A percentile compares a stretch with the other conserved stretches of the same genome.
These are phyloP conservation scores for Takashimella tepidaria DNA, from an alignment of 1,284 basidiomycete species.

Conservation along the genomic window DNA sequence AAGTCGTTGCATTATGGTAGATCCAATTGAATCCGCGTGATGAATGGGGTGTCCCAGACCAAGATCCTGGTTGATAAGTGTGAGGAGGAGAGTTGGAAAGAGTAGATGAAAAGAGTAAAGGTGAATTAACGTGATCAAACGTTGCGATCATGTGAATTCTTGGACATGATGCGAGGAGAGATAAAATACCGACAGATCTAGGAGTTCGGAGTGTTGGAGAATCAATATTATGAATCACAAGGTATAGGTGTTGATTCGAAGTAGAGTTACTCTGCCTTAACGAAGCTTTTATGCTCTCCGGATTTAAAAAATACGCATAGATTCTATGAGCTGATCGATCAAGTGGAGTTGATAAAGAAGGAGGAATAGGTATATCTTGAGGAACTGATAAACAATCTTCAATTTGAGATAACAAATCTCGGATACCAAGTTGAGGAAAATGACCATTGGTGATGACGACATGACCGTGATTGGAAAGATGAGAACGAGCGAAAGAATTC, in stretches of 20 bases:
- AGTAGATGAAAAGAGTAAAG: constrained; percentile 59
- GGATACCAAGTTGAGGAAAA: constrained; percentile 63
- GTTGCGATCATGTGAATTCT: constrained; percentile 74
- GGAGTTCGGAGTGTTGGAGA: constrained; percentile 60
- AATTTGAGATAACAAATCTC: constrained; percentile 65
- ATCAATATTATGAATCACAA: constrained; percentile 85
- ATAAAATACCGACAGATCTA: constrained; percentile 56
- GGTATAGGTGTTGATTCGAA: constrained; percentile 55
- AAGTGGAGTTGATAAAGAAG: constrained; percentile 31
- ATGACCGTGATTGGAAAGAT: constrained; percentile 58
- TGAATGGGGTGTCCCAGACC: constrained; percentile 18
- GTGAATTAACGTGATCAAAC: constrained; percentile 75
- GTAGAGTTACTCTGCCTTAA: constrained; percentile 47
- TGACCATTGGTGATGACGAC: constrained; percentile 76
- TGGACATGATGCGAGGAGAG: constrained; percentile 63
- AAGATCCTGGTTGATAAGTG: constrained; percentile 12
- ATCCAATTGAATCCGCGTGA: constrained; percentile 68
- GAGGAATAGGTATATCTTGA: constrained; percentile 45
- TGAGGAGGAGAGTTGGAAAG: constrained; percentile 33
- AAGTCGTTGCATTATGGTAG: constrained; percentile 82
- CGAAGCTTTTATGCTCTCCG: constrained; percentile 23
- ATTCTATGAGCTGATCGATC: constrained; percentile 64
- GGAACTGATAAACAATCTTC: constrained; percentile 46
- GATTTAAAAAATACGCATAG: constrained; percentile 55
- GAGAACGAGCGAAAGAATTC: constrained; percentile 62